phyloP scores from a whole-genome alignment of 805 yeast genomes.

The Wickerhamomyces subpelliculosus region DNA sequence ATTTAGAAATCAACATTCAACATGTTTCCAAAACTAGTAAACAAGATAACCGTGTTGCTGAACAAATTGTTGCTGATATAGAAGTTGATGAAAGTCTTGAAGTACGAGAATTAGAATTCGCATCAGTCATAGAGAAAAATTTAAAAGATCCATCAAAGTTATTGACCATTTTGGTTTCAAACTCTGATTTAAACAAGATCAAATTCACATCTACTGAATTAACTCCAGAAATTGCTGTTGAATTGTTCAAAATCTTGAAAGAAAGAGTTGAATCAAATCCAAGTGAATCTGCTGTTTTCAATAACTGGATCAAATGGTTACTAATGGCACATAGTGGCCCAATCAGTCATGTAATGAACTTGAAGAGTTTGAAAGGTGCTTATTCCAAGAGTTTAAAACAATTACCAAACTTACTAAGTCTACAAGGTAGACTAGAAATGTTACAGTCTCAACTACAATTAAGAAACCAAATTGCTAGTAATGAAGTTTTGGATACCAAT shows the following conservation, averaged over 20 bases:
- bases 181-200: slow-evolving; percentile 32
- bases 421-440: slow-evolving; percentile 82
- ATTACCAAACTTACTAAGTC: slow-evolving; percentile 62
- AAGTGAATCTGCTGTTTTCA: slow-evolving; percentile 31
- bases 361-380: slow-evolving; percentile 51
- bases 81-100: slow-evolving; percentile 22
- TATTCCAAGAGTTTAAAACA: slow-evolving; percentile 48
- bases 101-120: slow-evolving; percentile 19
- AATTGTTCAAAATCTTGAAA: slow-evolving; percentile 40
- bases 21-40: background rate
- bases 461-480: slow-evolving; percentile 44
- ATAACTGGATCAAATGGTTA: slow-evolving; percentile 76
- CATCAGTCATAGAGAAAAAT: slow-evolving; percentile 7
- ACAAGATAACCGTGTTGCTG: slow-evolving; percentile 20
- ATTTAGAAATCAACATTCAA: slow-evolving; percentile 22
- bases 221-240: slow-evolving; percentile 33
- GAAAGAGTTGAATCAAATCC: slow-evolving; percentile 39
- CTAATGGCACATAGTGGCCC: slow-evolving; percentile 55
- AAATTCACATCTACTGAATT: slow-evolving; percentile 33
- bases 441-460: slow-evolving; percentile 68
- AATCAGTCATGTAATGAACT: slow-evolving; percentile 23
- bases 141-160: slow-evolving; percentile 12
- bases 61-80: slow-evolving; percentile 18
- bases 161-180: slow-evolving; percentile 21
- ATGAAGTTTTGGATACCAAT: slow-evolving; percentile 24